Base-by-base conservation (phyloP, 306 rosid species). In the Lathyrus tuberosus region DNA sequence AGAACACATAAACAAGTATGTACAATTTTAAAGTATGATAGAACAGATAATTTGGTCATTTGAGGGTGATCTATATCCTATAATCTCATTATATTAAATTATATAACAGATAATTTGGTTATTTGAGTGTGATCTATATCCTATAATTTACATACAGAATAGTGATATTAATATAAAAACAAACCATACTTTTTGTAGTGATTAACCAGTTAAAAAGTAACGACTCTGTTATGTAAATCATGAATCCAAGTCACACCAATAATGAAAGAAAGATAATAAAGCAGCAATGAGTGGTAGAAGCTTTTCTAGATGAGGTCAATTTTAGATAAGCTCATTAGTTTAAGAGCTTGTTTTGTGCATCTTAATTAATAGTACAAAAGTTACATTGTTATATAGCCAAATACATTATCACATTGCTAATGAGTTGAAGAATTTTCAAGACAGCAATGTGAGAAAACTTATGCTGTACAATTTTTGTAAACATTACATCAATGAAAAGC, bases 391-490 rank as follows among this genome's bases (percentile, higher is more conserved):
- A 61, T 18, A 4, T 12, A 20, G 51, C 35, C 52, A 40, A 62
- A 40, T 20, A 62, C 16, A 52, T 37, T 10, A 52, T 37, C 59
- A 33, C 51, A 51, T 43, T 69, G 72, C 69, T 66, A 40, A 58
- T 52, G 56, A 65, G 75, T 40, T 65, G 60, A 53, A 22, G 24
- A 80, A 43, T 43, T 73, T 59, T 35, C 72, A 24, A 28, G 31
- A 59, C 65, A 72, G 66, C 57, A 73, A 75, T 41, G 60, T 33
- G 65, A 43, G 71, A 42, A 33, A 78, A 58, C 44, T 80, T 79
- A 76, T 40, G 61, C 86, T 86, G 86, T 88, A 84, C 91, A 90
- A 37, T 78, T 81, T 70, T 70, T 74, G 17, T 62, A 79, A 66
- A 64, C 80, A 66, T 76, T 68, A 74, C 76, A 82, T 56, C 81